A percentile compares a stretch with the other conserved stretches of the same genome.
Conservation (phyloP, 495 filamentous ascomycete species). For the Neurospora sp. region DNA sequence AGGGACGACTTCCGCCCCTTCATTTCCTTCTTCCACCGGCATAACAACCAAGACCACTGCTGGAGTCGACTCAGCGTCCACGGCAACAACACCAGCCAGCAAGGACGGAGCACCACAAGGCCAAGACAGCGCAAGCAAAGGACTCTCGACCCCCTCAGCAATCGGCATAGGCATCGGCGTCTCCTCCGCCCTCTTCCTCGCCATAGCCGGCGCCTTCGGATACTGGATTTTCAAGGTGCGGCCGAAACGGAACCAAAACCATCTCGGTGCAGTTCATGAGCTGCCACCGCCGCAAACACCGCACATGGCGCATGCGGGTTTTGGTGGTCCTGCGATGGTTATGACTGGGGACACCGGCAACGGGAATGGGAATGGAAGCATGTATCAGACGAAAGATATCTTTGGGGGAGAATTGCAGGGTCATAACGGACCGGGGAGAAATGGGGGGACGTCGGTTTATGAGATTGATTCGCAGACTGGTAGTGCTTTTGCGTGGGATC, state of each 20-base stretch:
- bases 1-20: not conserved
- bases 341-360: not conserved
- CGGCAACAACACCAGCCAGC: too few species aligned
- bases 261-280: not conserved
- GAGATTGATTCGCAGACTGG: not conserved
- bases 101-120: too few species aligned
- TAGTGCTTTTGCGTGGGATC: not conserved
- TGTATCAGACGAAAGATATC: not conserved
- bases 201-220: not conserved
- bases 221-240: not conserved
- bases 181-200: not conserved
- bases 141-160: not conserved
- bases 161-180: not conserved
- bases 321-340: not conserved
- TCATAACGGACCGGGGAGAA: not conserved
- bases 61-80: too few species aligned
- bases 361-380: not conserved
- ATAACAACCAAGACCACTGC: not conserved
- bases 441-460: not conserved
- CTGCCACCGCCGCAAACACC: not conserved
- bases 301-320: not conserved
- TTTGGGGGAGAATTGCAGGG: not conserved
- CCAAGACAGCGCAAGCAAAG: too few species aligned
- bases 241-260: not conserved
- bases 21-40: not conserved